Evolutionary conservation across 1,139 yeast species (phyloP).

Genomic region (Nakaseomyces glabratus): DNA sequence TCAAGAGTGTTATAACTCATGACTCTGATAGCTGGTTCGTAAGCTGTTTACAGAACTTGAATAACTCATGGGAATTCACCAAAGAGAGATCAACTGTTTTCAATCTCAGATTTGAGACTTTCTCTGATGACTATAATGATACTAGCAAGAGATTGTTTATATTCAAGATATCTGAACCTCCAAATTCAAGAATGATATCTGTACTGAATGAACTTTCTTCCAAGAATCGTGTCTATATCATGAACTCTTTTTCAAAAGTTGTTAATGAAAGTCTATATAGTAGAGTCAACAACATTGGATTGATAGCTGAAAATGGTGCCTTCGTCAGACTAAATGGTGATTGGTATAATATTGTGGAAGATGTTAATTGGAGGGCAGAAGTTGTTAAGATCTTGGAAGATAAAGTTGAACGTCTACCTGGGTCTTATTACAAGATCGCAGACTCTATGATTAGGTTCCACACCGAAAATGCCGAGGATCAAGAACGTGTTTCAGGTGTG

Average conservation of each 20-base stretch:
- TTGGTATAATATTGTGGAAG: conserved; percentile 59
- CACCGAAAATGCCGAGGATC: conserved; percentile 58
- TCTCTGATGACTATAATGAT: conserved; percentile 29
- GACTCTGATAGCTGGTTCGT: conserved; percentile 73
- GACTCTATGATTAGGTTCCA: conserved; percentile 67
- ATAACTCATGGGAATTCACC: conserved; percentile 52
- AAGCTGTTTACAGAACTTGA: conserved; percentile 45
- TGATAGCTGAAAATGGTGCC: conserved; percentile 84
- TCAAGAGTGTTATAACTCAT: conserved; percentile 49
- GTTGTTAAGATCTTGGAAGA: conserved; percentile 52
- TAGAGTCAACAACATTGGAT: conserved; percentile 60
- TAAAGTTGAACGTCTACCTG: conserved; percentile 68
- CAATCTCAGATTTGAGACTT: conserved; percentile 31
- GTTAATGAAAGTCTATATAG: conserved; percentile 59
- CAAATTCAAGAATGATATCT: conserved; percentile 40
- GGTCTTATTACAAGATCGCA: conserved; percentile 57
- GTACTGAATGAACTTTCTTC: conserved; percentile 44
- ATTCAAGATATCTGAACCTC: conserved; percentile 41
- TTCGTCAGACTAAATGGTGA: conserved; percentile 39
- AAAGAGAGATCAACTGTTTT: conserved; percentile 33
- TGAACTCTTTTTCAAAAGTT: conserved; percentile 51
- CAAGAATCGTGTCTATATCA: conserved; percentile 55
- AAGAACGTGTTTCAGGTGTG: conserved; percentile 50
- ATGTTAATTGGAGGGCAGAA: conserved; percentile 45
- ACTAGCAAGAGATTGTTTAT: conserved; percentile 40